Percentiles rank a stretch among this genome's conserved stretches.
Evolutionary conservation across 208 protist genomes (phyloP).

Genomic region (Leishmania guyanensis): DNA sequence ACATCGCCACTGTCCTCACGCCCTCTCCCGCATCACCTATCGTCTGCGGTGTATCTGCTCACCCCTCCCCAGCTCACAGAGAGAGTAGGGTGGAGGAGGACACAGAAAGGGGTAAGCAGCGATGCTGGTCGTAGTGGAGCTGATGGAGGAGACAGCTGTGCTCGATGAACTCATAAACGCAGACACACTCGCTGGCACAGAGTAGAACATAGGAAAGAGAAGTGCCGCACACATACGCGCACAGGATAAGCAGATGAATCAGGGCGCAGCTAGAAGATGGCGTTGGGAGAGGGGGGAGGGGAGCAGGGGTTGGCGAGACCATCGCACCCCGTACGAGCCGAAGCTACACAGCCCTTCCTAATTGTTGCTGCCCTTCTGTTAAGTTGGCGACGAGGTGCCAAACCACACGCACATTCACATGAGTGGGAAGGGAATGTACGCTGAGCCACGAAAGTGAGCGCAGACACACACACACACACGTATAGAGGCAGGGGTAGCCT

Average conservation of each 20-base stretch:
- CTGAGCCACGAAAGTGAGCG: background rate
- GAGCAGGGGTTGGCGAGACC: background rate
- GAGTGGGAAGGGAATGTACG: background rate
- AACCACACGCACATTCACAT: background rate
- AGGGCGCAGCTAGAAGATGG: background rate
- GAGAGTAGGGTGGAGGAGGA: slow-evolving; percentile 6
- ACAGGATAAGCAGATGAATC: background rate
- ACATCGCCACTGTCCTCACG: background rate
- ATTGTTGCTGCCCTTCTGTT: background rate
- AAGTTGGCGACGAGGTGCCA: background rate
- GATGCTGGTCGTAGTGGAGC: background rate
- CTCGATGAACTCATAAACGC: background rate
- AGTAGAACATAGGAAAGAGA: background rate
- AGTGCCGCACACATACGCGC: background rate
- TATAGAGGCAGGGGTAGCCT: background rate
- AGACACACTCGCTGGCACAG: background rate
- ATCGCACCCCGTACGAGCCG: background rate
- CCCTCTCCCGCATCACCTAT: background rate
- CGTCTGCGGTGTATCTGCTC: background rate
- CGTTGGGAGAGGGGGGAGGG: background rate
- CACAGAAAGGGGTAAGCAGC: background rate
- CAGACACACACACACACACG: too few species aligned
- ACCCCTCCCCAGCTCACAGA: background rate
- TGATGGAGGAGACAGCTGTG: background rate
- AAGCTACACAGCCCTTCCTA: background rate